Evolutionary conservation across 345 rosid species (phyloP).

Genomic region (Corchorus olitorius): DNA sequence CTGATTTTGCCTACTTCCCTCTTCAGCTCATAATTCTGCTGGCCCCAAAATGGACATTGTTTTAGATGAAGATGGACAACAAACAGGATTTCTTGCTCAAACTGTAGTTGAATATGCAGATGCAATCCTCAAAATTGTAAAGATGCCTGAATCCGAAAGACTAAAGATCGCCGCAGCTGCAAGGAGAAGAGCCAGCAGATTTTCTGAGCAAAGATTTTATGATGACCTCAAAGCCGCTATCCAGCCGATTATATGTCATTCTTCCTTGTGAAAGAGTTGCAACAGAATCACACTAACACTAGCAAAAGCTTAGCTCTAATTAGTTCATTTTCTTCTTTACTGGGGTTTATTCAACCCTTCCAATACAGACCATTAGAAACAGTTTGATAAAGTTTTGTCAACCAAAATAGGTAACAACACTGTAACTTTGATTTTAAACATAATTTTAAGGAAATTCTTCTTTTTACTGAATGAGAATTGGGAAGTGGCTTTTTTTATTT

Average conservation of each 20-base stretch:
- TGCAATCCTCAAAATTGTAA: conserved; percentile 58
- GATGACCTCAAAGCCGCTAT: conserved; percentile 72
- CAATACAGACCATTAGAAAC: neutral
- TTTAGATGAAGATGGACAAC: conserved; percentile 76
- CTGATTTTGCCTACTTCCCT: conserved; percentile 1
- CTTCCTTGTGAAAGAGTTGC: conserved; percentile 22
- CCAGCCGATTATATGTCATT: conserved; percentile 40
- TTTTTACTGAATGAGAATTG: too few species aligned
- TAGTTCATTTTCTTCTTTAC: conserved; percentile 11
- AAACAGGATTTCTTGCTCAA: conserved; percentile 87
- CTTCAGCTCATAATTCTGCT: conserved; percentile 88
- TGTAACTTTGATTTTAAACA: neutral
- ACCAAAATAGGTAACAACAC: neutral
- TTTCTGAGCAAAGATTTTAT: conserved; percentile 75
- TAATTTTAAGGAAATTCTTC: neutral
- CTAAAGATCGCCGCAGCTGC: conserved; percentile 75
- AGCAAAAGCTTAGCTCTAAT: conserved; percentile 11
- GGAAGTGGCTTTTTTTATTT: neutral
- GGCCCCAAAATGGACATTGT: conserved; percentile 97
- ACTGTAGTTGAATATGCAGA: conserved; percentile 68
- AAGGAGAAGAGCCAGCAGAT: conserved; percentile 65
- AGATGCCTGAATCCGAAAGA: conserved; percentile 69
- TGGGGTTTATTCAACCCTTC: neutral
- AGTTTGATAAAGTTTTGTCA: neutral
- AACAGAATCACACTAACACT: conserved; percentile 10